phyloP scores from a whole-genome alignment of 371 early-diverging fungal species.

The Mucor lusitanicus region DNA sequence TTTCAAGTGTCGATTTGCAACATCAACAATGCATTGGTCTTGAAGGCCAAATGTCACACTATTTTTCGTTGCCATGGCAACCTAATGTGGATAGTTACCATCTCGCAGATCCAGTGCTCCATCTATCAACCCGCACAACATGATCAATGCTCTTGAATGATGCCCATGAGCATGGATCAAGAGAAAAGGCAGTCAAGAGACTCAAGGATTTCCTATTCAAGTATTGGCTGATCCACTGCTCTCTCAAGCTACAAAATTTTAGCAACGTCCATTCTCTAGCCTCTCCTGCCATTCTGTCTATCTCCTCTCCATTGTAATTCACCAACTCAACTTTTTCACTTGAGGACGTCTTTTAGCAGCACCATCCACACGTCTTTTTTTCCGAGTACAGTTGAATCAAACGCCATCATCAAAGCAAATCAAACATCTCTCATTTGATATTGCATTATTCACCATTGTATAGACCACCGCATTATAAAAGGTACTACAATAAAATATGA shows the following conservation, averaged over 20 bases:
- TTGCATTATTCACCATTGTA: background rate
- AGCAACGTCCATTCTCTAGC: conserved; percentile 1
- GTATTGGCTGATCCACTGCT: conserved; percentile 2
- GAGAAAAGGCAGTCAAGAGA: conserved; percentile 3
- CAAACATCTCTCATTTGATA: background rate
- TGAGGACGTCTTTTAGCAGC: background rate
- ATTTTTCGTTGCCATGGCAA: background rate
- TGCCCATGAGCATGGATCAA: background rate
- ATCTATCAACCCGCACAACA: background rate
- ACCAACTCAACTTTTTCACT: background rate
- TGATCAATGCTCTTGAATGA: background rate
- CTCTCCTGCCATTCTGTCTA: background rate
- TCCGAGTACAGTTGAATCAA: background rate
- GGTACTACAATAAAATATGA: conserved; percentile 14
- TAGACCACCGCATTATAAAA: background rate
- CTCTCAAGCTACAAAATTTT: conserved; percentile 2
- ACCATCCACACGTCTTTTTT: background rate
- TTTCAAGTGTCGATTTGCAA: background rate
- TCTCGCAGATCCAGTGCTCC: background rate
- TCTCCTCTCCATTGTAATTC: background rate
- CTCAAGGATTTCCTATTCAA: background rate
- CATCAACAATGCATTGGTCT: background rate
- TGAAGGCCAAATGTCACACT: background rate
- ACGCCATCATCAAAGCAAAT: background rate
- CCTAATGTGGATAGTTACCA: background rate